phyloP scores from a whole-genome alignment of 2,329 filamentous ascomycete genomes.

The Ceratocystis cubensis region DNA sequence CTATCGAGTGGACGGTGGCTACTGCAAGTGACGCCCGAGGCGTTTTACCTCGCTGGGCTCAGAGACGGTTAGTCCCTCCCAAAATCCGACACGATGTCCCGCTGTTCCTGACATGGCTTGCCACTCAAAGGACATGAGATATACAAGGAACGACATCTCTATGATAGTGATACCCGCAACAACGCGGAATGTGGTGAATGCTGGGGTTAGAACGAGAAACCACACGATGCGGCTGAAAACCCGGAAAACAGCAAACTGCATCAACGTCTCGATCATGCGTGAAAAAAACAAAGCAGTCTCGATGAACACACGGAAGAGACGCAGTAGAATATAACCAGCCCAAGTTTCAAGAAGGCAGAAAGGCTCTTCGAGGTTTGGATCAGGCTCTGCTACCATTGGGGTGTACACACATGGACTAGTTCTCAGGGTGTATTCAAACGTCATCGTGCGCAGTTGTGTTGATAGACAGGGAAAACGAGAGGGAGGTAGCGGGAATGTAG shows the following conservation, averaged over 20 bases:
- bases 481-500: neutral
- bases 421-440: constrained; percentile 6
- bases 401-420: constrained; percentile 9
- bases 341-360: constrained; percentile 19
- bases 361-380: constrained; percentile 5
- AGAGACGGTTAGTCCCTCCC: constrained; percentile 50
- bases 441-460: neutral
- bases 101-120: constrained; percentile 53
- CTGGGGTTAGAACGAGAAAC: constrained; percentile 2
- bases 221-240: neutral
- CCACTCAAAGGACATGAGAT: constrained; percentile 27
- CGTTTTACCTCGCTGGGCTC: constrained; percentile 50
- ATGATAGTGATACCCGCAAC: constrained; percentile 15
- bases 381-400: neutral
- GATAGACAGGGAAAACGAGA: neutral
- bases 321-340: constrained; percentile 13
- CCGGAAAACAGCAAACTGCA: constrained; percentile 11
- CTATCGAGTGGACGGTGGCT: constrained; percentile 65
- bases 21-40: constrained; percentile 61
- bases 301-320: constrained; percentile 14
- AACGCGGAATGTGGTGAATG: constrained; percentile 8
- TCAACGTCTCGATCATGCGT: constrained; percentile 8
- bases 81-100: constrained; percentile 60
- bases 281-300: constrained; percentile 16
- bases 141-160: constrained; percentile 16